phyloP scores from a whole-genome alignment of 2,329 filamentous ascomycete genomes.

The Emmonsiellopsis sp. region DNA sequence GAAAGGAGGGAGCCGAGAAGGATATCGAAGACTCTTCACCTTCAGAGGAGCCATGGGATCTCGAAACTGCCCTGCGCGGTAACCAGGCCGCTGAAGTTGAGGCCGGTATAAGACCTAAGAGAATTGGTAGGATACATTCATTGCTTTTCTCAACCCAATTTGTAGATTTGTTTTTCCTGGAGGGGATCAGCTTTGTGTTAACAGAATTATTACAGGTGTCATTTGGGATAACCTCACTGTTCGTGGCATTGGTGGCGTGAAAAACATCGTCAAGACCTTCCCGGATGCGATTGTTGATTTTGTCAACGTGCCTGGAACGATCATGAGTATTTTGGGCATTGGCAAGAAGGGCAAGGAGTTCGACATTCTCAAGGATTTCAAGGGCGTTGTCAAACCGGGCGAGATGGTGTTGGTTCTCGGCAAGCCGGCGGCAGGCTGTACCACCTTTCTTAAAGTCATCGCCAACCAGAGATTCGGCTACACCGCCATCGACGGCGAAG shows the following conservation, averaged over 20 bases:
- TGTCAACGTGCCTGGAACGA: constrained; percentile 61
- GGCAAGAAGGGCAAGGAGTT: constrained; percentile 61
- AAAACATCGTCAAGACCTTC: constrained; percentile 66
- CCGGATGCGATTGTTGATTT: constrained; percentile 68
- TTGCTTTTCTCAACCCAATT: constrained; percentile 1
- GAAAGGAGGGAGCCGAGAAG: constrained; percentile 17
- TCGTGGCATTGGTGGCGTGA: constrained; percentile 61
- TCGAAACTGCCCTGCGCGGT: constrained; percentile 65
- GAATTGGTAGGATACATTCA: constrained; percentile 43
- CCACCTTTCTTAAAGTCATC: constrained; percentile 75
- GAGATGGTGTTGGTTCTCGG: constrained; percentile 85
- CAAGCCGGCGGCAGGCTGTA: constrained; percentile 63
- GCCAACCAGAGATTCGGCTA: constrained; percentile 74
- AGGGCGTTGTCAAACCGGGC: constrained; percentile 59
- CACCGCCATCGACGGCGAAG: constrained; percentile 57
- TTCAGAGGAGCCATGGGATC: constrained; percentile 56
- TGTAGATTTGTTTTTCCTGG: background rate
- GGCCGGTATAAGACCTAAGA: constrained; percentile 71
- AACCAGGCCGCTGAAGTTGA: constrained; percentile 61
- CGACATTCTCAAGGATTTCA: constrained; percentile 59
- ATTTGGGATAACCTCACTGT: constrained; percentile 72
- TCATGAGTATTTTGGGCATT: constrained; percentile 53
- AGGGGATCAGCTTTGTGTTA: background rate
- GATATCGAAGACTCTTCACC: constrained; percentile 47
- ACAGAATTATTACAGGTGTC: constrained; percentile 39